Percentiles rank a stretch among this genome's conserved stretches.
Evolutionary conservation across 139 green algal species (phyloP).

Genomic region (Picochlorum sp.): DNA sequence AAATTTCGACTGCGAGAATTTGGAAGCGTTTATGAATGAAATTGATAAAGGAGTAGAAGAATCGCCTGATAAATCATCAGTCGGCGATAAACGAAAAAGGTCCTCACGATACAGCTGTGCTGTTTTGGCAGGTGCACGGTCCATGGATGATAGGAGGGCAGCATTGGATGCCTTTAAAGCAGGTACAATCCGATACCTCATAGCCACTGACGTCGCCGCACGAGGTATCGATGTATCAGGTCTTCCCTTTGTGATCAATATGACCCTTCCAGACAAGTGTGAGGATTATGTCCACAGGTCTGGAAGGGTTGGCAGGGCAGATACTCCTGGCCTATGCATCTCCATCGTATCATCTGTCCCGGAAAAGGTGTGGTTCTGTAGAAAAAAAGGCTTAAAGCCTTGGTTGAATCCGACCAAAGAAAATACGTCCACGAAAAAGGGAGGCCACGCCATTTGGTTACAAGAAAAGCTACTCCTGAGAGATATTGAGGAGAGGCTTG

Average conservation of each 20-base stretch:
- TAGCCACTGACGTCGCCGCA: slow-evolving; percentile 81
- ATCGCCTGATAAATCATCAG: neutral
- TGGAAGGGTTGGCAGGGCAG: slow-evolving; percentile 63
- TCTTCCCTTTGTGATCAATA: slow-evolving; percentile 82
- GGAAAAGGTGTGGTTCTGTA: slow-evolving; percentile 73
- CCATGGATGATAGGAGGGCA: slow-evolving; percentile 59
- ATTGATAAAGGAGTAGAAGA: slow-evolving; percentile 22
- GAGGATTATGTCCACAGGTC: slow-evolving; percentile 84
- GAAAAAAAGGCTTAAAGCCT: slow-evolving; percentile 67
- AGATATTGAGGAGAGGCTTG: slow-evolving; percentile 55
- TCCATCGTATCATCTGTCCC: slow-evolving; percentile 58
- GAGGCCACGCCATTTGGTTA: slow-evolving; percentile 70
- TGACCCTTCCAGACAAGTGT: slow-evolving; percentile 65
- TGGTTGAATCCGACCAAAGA: slow-evolving; percentile 56
- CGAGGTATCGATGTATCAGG: slow-evolving; percentile 76
- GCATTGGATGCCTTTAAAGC: slow-evolving; percentile 69
- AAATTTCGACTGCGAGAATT: slow-evolving; percentile 72
- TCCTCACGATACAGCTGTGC: slow-evolving; percentile 59
- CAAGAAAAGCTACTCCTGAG: slow-evolving; percentile 52
- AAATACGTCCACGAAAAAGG: slow-evolving; percentile 51
- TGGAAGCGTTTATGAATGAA: slow-evolving; percentile 62
- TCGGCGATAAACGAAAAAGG: neutral
- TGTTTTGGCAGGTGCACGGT: slow-evolving; percentile 55
- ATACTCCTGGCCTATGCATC: slow-evolving; percentile 62
- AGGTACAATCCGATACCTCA: slow-evolving; percentile 71